Conservation (phyloP, 1,139 yeast species). For the Blastobotrys arbuscula region DNA sequence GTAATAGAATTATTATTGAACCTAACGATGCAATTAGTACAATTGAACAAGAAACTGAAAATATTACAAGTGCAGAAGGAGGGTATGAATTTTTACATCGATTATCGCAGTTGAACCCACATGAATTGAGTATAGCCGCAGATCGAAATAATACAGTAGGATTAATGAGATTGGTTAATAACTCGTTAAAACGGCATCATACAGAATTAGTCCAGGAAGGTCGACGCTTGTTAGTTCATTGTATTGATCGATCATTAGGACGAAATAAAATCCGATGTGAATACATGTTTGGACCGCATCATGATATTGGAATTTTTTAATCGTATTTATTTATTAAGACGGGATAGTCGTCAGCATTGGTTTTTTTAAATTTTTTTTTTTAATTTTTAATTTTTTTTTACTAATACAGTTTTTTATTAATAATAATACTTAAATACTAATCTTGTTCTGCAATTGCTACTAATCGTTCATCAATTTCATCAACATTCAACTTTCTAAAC, state of each 20-base stretch:
- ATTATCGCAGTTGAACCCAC: conserved; percentile 20
- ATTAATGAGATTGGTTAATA: conserved; percentile 29
- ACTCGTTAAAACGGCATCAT: conserved; percentile 24
- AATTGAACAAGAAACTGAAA: conserved; percentile 14
- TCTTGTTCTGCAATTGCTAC: conserved; percentile 96
- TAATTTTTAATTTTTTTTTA: background rate
- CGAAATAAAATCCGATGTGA: conserved; percentile 24
- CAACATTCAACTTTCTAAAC: conserved; percentile 68
- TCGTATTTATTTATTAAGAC: background rate
- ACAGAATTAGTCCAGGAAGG: conserved; percentile 33
- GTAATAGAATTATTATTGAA: conserved; percentile 4
- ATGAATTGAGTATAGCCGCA: conserved; percentile 20
- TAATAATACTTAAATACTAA: conserved; percentile 34
- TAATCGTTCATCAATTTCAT: conserved; percentile 89
- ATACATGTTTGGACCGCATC: conserved; percentile 22
- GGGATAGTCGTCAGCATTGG: background rate
- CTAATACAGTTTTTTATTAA: background rate
- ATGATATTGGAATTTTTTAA: conserved; percentile 5
- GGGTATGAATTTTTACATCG: conserved; percentile 26
- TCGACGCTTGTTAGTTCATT: conserved; percentile 28
- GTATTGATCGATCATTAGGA: conserved; percentile 33
- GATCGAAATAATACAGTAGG: conserved; percentile 31
- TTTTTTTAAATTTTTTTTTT: background rate
- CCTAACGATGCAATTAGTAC: conserved; percentile 17
- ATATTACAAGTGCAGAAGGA: conserved; percentile 20